These are phyloP conservation scores for Dendryphion nanum DNA, from an alignment of 2,329 filamentous ascomycete genomes.

Conservation along the genomic window DNA sequence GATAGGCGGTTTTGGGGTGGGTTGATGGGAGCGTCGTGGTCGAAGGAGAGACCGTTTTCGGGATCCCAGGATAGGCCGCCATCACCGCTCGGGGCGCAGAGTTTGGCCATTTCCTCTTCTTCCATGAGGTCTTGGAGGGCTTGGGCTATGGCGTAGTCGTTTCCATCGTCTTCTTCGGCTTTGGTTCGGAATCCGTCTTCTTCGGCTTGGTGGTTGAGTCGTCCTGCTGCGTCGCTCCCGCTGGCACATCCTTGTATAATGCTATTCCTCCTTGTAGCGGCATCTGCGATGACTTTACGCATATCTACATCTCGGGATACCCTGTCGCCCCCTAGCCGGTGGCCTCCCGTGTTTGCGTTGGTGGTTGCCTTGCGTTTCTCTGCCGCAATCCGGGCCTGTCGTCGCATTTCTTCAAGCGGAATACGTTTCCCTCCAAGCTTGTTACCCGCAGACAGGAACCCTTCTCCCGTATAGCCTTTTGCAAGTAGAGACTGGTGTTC, in stretches of 20 bases:
- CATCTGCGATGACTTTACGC: conserved; percentile 68
- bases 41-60: conserved; percentile 35
- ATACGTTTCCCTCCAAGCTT: conserved; percentile 64
- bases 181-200: conserved; percentile 74
- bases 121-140: conserved; percentile 85
- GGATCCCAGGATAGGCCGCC: conserved; percentile 38
- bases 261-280: conserved; percentile 64
- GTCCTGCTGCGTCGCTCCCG: conserved; percentile 63
- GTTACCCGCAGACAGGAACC: conserved; percentile 74
- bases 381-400: conserved; percentile 70
- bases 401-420: conserved; percentile 67
- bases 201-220: conserved; percentile 66
- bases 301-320: conserved; percentile 64
- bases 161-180: conserved; percentile 85
- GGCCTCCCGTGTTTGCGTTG: conserved; percentile 68
- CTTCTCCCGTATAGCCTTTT: conserved; percentile 89
- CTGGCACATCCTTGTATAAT: conserved; percentile 74
- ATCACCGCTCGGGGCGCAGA: conserved; percentile 38
- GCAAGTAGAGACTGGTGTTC: conserved; percentile 73
- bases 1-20: conserved; percentile 3
- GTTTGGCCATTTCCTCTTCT: conserved; percentile 63
- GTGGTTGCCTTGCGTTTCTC: conserved; percentile 64
- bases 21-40: conserved; percentile 48
- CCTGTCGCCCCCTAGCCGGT: conserved; percentile 66
- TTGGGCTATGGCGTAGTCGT: conserved; percentile 81